These are phyloP conservation scores for Fusarium musae DNA, from an alignment of 2,329 filamentous ascomycete species.

Conservation along the genomic window DNA sequence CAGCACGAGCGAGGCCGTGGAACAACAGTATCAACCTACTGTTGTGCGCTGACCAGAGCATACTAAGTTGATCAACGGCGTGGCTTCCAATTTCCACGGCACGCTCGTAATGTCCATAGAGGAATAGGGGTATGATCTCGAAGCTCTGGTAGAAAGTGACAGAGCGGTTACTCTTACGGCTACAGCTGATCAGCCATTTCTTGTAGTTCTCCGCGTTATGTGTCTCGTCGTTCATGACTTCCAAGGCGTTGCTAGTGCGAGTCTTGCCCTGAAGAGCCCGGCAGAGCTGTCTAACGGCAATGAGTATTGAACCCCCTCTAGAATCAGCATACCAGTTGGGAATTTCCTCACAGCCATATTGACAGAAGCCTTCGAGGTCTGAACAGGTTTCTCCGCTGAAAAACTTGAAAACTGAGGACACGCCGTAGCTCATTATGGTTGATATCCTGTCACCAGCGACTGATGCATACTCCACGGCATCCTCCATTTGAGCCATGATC, in stretches of 20 bases:
- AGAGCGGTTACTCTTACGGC: conserved; percentile 70
- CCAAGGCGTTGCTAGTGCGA: conserved; percentile 56
- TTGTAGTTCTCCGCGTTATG: conserved; percentile 70
- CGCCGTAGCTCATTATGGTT: conserved; percentile 76
- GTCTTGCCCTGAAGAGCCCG: conserved; percentile 83
- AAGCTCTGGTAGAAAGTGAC: conserved; percentile 75
- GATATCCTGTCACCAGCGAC: conserved; percentile 76
- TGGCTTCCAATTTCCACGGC: conserved; percentile 67
- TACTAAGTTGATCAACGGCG: conserved; percentile 58
- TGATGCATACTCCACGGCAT: conserved; percentile 73
- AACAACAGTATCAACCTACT: conserved; percentile 68
- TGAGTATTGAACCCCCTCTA: conserved; percentile 75
- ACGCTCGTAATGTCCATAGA: conserved; percentile 71
- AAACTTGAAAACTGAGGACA: conserved; percentile 73
- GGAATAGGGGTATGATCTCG: conserved; percentile 70
- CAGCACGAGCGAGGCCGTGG: conserved; percentile 67
- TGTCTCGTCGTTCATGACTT: conserved; percentile 74
- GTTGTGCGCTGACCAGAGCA: conserved; percentile 70
- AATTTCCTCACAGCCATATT: conserved; percentile 78
- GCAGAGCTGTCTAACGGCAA: conserved; percentile 72
- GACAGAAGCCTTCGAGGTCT: conserved; percentile 77
- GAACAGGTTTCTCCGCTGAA: conserved; percentile 75
- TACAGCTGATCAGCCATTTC: conserved; percentile 65
- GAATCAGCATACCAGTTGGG: conserved; percentile 77
- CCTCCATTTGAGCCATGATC: conserved; percentile 70